A percentile compares a stretch with the other conserved stretches of the same genome.
phyloP scores from a whole-genome alignment of 306 rosid genomes.

The Herpetospermum pedunculosum region DNA sequence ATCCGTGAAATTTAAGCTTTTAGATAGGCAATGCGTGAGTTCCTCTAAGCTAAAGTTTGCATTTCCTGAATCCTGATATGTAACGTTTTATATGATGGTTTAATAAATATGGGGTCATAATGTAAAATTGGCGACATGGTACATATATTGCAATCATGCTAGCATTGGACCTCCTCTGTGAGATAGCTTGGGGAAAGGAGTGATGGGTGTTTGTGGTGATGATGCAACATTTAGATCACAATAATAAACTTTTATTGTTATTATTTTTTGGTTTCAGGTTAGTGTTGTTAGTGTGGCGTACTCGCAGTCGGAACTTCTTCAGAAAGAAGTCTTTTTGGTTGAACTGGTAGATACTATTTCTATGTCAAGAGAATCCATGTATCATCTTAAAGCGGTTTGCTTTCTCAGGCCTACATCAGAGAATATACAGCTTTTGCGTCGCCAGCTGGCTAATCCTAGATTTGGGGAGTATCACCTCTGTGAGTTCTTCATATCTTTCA shows the following conservation, averaged over 20 bases:
- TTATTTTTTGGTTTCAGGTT: slow-evolving; percentile 40
- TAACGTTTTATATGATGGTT: neutral
- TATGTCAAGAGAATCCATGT: slow-evolving; percentile 75
- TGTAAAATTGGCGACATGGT: neutral
- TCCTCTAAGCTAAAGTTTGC: neutral
- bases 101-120: neutral
- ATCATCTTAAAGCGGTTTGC: slow-evolving; percentile 86
- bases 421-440: slow-evolving; percentile 65
- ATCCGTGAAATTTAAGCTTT: neutral
- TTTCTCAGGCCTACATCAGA: slow-evolving; percentile 83
- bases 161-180: neutral
- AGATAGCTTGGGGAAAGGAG: neutral
- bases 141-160: neutral
- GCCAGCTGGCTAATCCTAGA: slow-evolving; percentile 69
- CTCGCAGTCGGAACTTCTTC: slow-evolving; percentile 88
- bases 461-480: slow-evolving; percentile 92
- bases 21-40: neutral
- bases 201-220: neutral
- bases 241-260: neutral
- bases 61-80: neutral
- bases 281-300: slow-evolving; percentile 83
- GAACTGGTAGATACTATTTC: slow-evolving; percentile 76
- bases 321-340: slow-evolving; percentile 86
- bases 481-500: slow-evolving; percentile 28
- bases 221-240: neutral